phyloP scores from a whole-genome alignment of 192 early-diverging fungal genomes.

The Entomortierella beljakovae region DNA sequence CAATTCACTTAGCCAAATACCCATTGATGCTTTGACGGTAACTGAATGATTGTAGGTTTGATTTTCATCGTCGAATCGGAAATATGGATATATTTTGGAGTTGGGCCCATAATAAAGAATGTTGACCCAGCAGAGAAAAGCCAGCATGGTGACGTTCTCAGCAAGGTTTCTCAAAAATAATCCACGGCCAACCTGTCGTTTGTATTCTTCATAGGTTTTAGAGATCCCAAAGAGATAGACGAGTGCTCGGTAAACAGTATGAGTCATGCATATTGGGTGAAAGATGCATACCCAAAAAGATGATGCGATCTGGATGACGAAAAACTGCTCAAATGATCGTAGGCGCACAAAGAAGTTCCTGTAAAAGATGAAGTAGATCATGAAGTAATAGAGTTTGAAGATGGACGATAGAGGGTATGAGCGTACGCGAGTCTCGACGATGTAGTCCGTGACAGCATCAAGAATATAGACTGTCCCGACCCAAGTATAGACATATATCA shows the following conservation, averaged over 20 bases:
- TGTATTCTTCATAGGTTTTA: slow-evolving; percentile 73
- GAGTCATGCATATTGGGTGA: slow-evolving; percentile 79
- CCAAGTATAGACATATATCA: slow-evolving; percentile 82
- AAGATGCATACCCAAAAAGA: slow-evolving; percentile 82
- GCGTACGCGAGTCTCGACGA: slow-evolving; percentile 69
- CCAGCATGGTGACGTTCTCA: slow-evolving; percentile 83
- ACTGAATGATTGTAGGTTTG: slow-evolving; percentile 61
- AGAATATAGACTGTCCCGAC: slow-evolving; percentile 77
- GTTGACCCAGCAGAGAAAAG: slow-evolving; percentile 76
- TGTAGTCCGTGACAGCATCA: slow-evolving; percentile 72
- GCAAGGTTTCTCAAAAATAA: slow-evolving; percentile 81
- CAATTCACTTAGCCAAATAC: slow-evolving; percentile 77
- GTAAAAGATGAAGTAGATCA: slow-evolving; percentile 87
- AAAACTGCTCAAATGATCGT: slow-evolving; percentile 73
- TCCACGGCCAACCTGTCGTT: slow-evolving; percentile 73
- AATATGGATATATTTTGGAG: slow-evolving; percentile 73
- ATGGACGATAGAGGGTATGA: slow-evolving; percentile 77
- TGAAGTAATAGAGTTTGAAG: slow-evolving; percentile 82
- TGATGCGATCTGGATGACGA: slow-evolving; percentile 73
- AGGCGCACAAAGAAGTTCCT: slow-evolving; percentile 81
- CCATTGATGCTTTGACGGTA: slow-evolving; percentile 69
- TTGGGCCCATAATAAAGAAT: slow-evolving; percentile 81
- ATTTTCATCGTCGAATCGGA: slow-evolving; percentile 70
- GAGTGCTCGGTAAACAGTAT: slow-evolving; percentile 60
- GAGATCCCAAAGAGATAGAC: slow-evolving; percentile 68